Percentiles rank a stretch among this genome's conserved stretches.
Conservation (phyloP, 257 asterid genomes). For the Nicotiana noctiflora region DNA sequence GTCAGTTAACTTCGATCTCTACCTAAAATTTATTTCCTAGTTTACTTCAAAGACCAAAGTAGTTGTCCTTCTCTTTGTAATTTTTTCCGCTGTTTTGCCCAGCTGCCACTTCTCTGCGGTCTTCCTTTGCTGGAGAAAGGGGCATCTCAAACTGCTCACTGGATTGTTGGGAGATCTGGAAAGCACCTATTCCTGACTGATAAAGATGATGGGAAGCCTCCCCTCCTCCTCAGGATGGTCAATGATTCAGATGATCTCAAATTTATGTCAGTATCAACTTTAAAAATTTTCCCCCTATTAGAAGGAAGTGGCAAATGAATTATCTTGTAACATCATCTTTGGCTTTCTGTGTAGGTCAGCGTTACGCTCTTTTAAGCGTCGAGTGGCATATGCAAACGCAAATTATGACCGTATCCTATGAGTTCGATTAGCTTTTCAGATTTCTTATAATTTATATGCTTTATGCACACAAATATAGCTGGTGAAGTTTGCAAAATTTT, state of each 20-base stretch:
- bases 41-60: neutral
- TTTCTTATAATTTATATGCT: neutral
- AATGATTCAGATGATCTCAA: slow-evolving; percentile 58
- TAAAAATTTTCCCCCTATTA: neutral
- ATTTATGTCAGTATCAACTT: slow-evolving; percentile 56
- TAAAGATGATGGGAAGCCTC: slow-evolving; percentile 64
- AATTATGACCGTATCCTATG: slow-evolving; percentile 82
- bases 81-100: slow-evolving; percentile 9
- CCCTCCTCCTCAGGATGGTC: slow-evolving; percentile 77
- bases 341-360: slow-evolving; percentile 53
- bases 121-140: slow-evolving; percentile 79
- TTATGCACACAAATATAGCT: neutral
- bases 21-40: neutral
- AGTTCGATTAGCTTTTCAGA: neutral
- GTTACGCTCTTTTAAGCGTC: slow-evolving; percentile 74
- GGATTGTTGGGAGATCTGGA: slow-evolving; percentile 87
- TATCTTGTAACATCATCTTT: neutral
- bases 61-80: neutral
- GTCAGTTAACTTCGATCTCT: neutral
- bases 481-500: neutral
- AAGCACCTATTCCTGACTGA: slow-evolving; percentile 90
- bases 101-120: slow-evolving; percentile 91
- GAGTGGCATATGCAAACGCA: slow-evolving; percentile 91
- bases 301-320: neutral
- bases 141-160: slow-evolving; percentile 78